Conservation (phyloP, 2,329 filamentous ascomycete genomes). For the Arthrobotrys iridis region DNA sequence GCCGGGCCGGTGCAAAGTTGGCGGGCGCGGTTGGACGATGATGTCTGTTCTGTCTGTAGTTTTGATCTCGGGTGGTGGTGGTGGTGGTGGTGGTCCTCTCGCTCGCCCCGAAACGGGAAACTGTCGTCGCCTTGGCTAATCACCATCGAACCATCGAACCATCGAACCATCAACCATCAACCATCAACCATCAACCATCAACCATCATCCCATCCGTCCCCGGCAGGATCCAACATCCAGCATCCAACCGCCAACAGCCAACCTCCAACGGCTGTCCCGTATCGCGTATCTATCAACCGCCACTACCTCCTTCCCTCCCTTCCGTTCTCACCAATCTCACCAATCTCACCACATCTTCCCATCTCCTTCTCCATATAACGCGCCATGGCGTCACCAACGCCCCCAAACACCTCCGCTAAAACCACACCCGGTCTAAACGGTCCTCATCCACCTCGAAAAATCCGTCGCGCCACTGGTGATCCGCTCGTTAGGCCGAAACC, state of each 20-base stretch:
- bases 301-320: not conserved
- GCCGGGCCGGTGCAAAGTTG: too few relatives aligned
- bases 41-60: not conserved
- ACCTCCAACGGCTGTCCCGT: too few relatives aligned
- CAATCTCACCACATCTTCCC: not conserved
- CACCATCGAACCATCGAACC: not conserved
- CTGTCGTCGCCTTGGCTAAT: not conserved
- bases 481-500: slow-evolving; percentile 50
- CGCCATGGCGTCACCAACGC: slow-evolving; percentile 47
- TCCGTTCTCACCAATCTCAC: not conserved
- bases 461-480: slow-evolving; percentile 41
- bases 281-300: too few relatives aligned
- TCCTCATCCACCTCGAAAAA: slow-evolving; percentile 33
- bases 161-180: not conserved
- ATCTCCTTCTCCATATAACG: not conserved
- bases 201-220: not conserved
- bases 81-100: not conserved
- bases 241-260: slow-evolving; percentile 15
- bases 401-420: slow-evolving; percentile 34
- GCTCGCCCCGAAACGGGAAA: not conserved
- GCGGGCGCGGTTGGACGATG: too few relatives aligned
- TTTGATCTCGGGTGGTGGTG: not conserved
- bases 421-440: slow-evolving; percentile 27
- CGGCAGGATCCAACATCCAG: too few relatives aligned
- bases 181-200: not conserved